Conservation (phyloP, 2,329 filamentous ascomycete genomes). For the Chrysoporthe austroafricana region DNA sequence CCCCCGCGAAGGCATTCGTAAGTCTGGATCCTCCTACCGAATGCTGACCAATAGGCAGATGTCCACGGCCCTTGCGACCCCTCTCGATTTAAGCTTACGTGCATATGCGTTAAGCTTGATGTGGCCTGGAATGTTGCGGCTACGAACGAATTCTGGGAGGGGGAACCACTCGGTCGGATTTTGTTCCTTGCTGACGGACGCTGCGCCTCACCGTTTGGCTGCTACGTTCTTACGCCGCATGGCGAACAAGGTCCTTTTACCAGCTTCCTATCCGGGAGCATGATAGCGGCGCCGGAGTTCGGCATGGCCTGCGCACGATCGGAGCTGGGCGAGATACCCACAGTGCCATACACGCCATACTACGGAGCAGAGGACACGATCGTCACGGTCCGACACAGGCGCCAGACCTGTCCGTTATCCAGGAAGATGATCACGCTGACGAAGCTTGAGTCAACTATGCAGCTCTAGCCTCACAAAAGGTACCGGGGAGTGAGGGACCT, state of each 20-base stretch:
- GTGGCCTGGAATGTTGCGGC: slow-evolving; percentile 7
- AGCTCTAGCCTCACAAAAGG: slow-evolving; percentile 6
- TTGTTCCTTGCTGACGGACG: slow-evolving; percentile 27
- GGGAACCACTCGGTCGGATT: slow-evolving; percentile 22
- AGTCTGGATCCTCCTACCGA: slow-evolving; percentile 2
- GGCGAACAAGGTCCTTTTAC: slow-evolving; percentile 3
- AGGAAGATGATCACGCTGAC: slow-evolving; percentile 21
- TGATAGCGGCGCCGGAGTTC: slow-evolving; percentile 17
- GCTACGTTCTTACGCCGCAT: neutral
- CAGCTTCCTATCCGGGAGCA: slow-evolving; percentile 20
- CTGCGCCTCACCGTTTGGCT: neutral
- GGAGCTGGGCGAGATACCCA: neutral
- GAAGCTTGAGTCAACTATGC: slow-evolving; percentile 16
- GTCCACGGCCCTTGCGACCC: neutral
- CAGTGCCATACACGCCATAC: neutral
- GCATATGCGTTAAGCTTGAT: slow-evolving; percentile 25
- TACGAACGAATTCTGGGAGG: neutral
- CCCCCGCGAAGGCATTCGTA: slow-evolving; percentile 18
- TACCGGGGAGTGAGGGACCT: neutral
- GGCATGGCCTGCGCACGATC: neutral
- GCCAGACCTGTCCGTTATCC: neutral
- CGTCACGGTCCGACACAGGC: neutral
- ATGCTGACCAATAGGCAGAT: slow-evolving; percentile 10
- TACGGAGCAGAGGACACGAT: neutral
- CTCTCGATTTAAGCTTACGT: slow-evolving; percentile 25